A percentile compares a stretch with the other conserved stretches of the same genome.
phyloP scores from a whole-genome alignment of 805 yeast genomes.

The Dipodascus albidus region DNA sequence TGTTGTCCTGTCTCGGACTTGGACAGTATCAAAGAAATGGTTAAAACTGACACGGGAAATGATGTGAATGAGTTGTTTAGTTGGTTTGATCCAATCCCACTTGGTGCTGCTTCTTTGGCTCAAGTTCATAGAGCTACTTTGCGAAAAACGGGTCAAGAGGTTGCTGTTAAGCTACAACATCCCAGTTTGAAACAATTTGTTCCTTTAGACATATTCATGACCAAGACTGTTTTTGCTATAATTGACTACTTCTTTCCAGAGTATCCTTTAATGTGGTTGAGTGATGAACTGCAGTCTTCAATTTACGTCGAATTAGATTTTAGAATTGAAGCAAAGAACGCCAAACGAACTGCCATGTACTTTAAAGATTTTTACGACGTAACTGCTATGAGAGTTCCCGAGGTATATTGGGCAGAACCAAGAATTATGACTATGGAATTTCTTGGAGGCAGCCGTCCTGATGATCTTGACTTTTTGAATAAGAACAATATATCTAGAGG shows the following conservation, averaged over 20 bases:
- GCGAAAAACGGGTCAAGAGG: conserved; percentile 47
- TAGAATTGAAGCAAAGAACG: conserved; percentile 74
- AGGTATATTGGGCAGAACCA: conserved; percentile 49
- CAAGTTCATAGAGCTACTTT: conserved; percentile 82
- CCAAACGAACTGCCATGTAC: conserved; percentile 54
- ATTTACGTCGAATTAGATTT: conserved; percentile 89
- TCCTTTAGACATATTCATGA: conserved; percentile 76
- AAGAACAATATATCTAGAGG: conserved; percentile 54
- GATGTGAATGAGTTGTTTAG: conserved; percentile 51
- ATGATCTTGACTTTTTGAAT: conserved; percentile 56
- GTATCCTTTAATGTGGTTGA: conserved; percentile 89
- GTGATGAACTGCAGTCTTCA: conserved; percentile 80
- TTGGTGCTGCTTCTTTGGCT: conserved; percentile 93
- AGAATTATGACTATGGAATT: conserved; percentile 84
- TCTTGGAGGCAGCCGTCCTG: conserved; percentile 72
- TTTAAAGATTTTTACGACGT: conserved; percentile 42
- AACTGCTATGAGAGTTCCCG: conserved; percentile 77
- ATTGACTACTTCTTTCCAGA: conserved; percentile 81
- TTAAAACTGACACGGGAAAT: conserved; percentile 52
- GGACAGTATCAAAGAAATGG: conserved; percentile 58
- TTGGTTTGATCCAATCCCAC: conserved; percentile 59
- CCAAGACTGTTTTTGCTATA: conserved; percentile 60
- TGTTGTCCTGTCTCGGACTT: conserved; percentile 72
- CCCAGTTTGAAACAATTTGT: conserved; percentile 80
- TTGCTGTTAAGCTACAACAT: conserved; percentile 92